Base-by-base conservation (phyloP, 2,329 filamentous ascomycete genomes). In the Alternaria burnsii region DNA sequence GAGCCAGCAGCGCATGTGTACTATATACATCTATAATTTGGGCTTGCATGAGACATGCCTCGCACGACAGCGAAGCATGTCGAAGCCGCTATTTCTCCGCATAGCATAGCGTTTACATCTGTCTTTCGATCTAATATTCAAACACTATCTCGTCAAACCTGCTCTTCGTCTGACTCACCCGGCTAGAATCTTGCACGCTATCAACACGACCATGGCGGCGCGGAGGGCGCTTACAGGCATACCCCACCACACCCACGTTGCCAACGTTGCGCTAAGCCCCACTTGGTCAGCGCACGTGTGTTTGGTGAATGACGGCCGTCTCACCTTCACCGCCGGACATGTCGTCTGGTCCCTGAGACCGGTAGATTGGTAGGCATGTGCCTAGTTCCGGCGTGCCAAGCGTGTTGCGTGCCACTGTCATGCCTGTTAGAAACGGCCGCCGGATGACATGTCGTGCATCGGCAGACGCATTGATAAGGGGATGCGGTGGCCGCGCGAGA, bases 341-440 rank as follows among this genome's bases (percentile, higher is more conserved):
- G 57, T 54, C 52, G 24, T 41, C 41, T 51, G 44, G 38, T 34
- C 57, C 52, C 57, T 59, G 46, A 47, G 30, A 24, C 42, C 16
- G 24, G 43, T 46, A 34, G 46, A 56, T 22, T 22, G 58, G 47
- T 42, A 52, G 41, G 46, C 58, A 56, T 56, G 46, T 59, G 57
- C 52, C 40, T 32, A 24, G 57, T 18, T 14, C 38, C 22, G 40
- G 32, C 30, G 44, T 51, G 52, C 32, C 32, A 38, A 26, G 38
- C 42, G 32, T 32, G 52, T 41, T 47, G 57, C 55, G 52, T 59
- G 57, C 57, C 53, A 59, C 52, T 56, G 57, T 59, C 57, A 59
- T 46, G 38, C 32, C 46, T 38, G 47, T 48, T 26, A n/a, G 28
- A 44, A 40, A 44, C 38, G 10, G 36, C 22, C 52, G 22, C 57